Evolutionary conservation across 2,329 filamentous ascomycete genomes (phyloP), one percentile per base, ranked within the genome.

Genomic region (Geosmithia flava): DNA sequence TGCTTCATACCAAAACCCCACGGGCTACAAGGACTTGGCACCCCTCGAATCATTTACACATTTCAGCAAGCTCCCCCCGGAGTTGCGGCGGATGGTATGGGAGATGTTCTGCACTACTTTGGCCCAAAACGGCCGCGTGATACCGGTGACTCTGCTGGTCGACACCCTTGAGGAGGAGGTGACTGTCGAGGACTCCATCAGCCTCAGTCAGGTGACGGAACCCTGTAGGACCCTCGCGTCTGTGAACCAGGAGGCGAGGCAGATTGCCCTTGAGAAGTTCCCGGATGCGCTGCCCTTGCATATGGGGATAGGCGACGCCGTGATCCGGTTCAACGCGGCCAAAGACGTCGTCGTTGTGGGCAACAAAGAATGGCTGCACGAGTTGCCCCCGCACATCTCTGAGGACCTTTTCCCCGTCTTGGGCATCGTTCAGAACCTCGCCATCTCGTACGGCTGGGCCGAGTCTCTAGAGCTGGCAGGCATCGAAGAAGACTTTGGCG

Each of bases 81-180:
- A 67, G 50, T 52, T 67, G 16, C 59, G 64, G 46, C 48, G 55
- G 20, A 58, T 52, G 20, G 52, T 67, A 46, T 67, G 64, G 64
- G 52, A 59, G 39, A 46, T 54, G 17, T 62, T 60, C 48, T 65
- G 64, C 39, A 56, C 58, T 0, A 59, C 63, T 33, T 50, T 64
- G 27, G 44, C 20, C 15, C 47, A 45, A 17, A 27, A 42, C 11
- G 52, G 58, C 7, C 62, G 60, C 20, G 50, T 60, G 0, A 48
- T 58, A 23, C 44, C 33, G 10, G 3, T 50, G 7, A 27, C 41
- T 13, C 20, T 44, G 6, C 15, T 46, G 15, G 43, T 29, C 16
- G 5, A 20, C 19, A 4, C 11, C 8, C 4, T 30, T n/a, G 19
- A 17, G 13, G 40, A n/a, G 17, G 23, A 17, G 45, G 23, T n/a